Percentiles rank a stretch among this genome's conserved stretches.
Conservation (phyloP, 805 yeast genomes). For the Kodamaea fukazawae region DNA sequence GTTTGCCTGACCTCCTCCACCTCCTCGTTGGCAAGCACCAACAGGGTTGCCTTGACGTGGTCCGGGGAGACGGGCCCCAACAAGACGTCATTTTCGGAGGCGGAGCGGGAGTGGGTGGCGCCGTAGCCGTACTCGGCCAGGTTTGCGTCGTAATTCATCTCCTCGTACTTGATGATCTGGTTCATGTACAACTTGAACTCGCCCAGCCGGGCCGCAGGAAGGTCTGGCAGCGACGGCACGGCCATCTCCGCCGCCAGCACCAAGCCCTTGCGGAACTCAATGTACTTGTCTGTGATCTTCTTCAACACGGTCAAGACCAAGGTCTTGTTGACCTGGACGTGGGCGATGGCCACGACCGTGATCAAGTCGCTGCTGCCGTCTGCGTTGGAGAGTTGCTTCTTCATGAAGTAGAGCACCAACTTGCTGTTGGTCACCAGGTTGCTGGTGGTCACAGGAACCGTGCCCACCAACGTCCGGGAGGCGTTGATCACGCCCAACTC, state of each 20-base stretch:
- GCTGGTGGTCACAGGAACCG: conserved; percentile 29
- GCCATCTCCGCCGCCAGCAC: conserved; percentile 7
- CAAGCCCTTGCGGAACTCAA: conserved; percentile 35
- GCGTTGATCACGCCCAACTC: conserved; percentile 56
- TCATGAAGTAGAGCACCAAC: conserved; percentile 47
- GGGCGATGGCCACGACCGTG: conserved; percentile 50
- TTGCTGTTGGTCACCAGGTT: conserved; percentile 26
- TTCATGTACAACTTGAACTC: conserved; percentile 57
- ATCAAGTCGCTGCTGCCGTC: conserved; percentile 50
- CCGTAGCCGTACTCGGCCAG: conserved; percentile 35
- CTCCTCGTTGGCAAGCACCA: conserved; percentile 48
- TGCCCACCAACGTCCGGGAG: conserved; percentile 40
- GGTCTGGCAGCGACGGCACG: conserved; percentile 2
- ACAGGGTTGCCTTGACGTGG: conserved; percentile 15
- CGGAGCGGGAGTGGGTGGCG: conserved; percentile 13
- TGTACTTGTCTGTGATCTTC: conserved; percentile 49
- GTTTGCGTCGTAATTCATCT: conserved; percentile 41
- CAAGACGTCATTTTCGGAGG: conserved; percentile 17
- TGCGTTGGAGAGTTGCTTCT: conserved; percentile 37
- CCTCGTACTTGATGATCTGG: conserved; percentile 55
- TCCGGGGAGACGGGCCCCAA: conserved; percentile 30
- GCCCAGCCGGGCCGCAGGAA: conserved; percentile 29
- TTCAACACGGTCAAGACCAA: conserved; percentile 48
- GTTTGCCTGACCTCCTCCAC: conserved; percentile 62
- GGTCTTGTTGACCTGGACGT: conserved; percentile 42